Evolutionary conservation across 192 early-diverging fungal genomes (phyloP).

Genomic region (Podila verticillata): DNA sequence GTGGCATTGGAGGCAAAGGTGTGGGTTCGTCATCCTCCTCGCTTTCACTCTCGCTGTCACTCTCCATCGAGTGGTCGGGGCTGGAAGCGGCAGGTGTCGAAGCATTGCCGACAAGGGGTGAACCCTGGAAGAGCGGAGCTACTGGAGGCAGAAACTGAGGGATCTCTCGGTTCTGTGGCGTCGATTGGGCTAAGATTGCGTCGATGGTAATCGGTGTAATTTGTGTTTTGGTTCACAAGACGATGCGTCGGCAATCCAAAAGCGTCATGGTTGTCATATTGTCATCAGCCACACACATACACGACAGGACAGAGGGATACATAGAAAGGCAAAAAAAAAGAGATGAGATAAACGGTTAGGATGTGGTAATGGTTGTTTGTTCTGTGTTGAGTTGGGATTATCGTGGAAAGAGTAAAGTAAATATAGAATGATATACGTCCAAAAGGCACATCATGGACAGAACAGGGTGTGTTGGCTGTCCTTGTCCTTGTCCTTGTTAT

Average conservation of each 20-base stretch:
- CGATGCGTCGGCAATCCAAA: background rate
- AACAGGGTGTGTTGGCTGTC: too few relatives aligned
- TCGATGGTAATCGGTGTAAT: background rate
- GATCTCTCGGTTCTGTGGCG: constrained; percentile 51
- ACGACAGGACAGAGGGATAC: background rate
- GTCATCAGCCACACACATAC: background rate
- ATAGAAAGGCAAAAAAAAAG: constrained; percentile 5
- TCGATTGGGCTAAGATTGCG: constrained; percentile 24
- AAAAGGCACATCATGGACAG: background rate
- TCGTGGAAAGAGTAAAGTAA: constrained; percentile 5
- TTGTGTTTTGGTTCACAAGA: background rate
- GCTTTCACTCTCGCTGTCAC: constrained; percentile 63
- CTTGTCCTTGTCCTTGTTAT: too few relatives aligned
- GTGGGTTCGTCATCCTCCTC: constrained; percentile 72
- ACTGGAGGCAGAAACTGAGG: constrained; percentile 56
- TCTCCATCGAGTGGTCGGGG: constrained; percentile 49
- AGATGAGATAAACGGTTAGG: background rate
- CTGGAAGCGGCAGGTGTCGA: constrained; percentile 41
- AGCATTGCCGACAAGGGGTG: constrained; percentile 29
- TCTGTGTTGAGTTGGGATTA: too few relatives aligned
- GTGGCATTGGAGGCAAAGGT: constrained; percentile 66
- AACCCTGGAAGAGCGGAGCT: constrained; percentile 42
- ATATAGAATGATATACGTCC: constrained; percentile 28
- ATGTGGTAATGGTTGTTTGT: background rate
- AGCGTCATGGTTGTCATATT: background rate